Evolutionary conservation across 1,139 yeast genomes (phyloP).

Genomic region (Pichia sp.): DNA sequence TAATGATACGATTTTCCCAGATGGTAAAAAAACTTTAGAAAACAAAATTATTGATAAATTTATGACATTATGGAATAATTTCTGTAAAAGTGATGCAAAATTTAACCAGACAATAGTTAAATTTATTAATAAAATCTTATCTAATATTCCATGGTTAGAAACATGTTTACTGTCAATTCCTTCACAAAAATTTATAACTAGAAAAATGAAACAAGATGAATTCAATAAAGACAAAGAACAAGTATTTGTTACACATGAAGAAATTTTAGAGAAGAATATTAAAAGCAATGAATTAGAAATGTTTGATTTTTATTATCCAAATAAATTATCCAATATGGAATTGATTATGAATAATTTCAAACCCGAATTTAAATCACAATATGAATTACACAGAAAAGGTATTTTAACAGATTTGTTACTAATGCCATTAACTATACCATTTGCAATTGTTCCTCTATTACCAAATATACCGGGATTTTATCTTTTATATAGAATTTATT

Average conservation of each 20-base stretch:
- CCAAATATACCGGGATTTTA: conserved; percentile 97
- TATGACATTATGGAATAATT: conserved; percentile 41
- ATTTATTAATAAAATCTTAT: conserved; percentile 34
- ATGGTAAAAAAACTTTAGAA: conserved; percentile 35
- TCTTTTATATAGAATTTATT: conserved; percentile 72
- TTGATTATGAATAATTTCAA: conserved; percentile 25
- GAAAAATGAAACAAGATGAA: conserved; percentile 34
- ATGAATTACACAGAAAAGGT: conserved; percentile 38
- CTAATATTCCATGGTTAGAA: conserved; percentile 48
- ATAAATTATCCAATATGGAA: conserved; percentile 18
- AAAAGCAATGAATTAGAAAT: conserved; percentile 20
- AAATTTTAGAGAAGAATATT: conserved; percentile 14
- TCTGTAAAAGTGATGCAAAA: conserved; percentile 34
- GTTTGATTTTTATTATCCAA: conserved; percentile 29
- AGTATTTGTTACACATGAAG: conserved; percentile 11
- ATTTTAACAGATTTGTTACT: conserved; percentile 48
- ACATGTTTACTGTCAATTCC: conserved; percentile 48
- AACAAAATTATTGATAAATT: conserved; percentile 36
- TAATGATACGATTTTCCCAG: conserved; percentile 31
- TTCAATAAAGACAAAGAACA: background rate
- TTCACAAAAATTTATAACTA: conserved; percentile 40
- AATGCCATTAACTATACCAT: conserved; percentile 74
- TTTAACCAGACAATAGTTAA: conserved; percentile 38
- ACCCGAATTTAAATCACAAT: conserved; percentile 28
- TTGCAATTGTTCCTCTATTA: conserved; percentile 74